A percentile compares a stretch with the other conserved stretches of the same genome.
phyloP scores from a whole-genome alignment of 2,329 filamentous ascomycete genomes.

The Colletotrichum liriopes region DNA sequence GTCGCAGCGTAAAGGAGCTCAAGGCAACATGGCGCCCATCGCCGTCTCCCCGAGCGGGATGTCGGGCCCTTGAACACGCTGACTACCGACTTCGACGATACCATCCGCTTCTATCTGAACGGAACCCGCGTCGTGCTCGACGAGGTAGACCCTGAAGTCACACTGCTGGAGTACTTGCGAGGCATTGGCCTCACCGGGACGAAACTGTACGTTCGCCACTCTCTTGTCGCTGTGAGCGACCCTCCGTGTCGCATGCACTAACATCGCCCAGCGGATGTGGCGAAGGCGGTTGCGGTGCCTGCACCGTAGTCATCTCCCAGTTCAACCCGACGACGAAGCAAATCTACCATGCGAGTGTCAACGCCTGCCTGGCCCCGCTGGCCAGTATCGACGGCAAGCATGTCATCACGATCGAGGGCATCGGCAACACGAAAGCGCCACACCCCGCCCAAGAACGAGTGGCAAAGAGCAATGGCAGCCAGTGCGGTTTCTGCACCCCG shows the following conservation, averaged over 20 bases:
- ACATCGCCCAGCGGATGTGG: conserved; percentile 79
- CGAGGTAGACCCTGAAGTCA: conserved; percentile 90
- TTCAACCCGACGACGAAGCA: conserved; percentile 92
- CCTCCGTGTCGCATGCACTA: conserved; percentile 1
- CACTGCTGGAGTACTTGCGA: conserved; percentile 91
- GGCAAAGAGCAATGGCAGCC: conserved; percentile 91
- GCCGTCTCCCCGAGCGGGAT: conserved; percentile 66
- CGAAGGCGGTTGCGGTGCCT: conserved; percentile 96
- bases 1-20: background rate
- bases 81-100: conserved; percentile 87
- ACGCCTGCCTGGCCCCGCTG: conserved; percentile 93
- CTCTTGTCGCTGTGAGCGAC: background rate
- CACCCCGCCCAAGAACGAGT: conserved; percentile 94
- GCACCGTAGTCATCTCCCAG: conserved; percentile 95
- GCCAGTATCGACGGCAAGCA: conserved; percentile 97
- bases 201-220: conserved; percentile 74
- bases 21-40: conserved; percentile 67
- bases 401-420: conserved; percentile 97
- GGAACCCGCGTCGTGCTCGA: conserved; percentile 91
- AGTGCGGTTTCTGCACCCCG: conserved; percentile 95
- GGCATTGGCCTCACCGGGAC: conserved; percentile 95
- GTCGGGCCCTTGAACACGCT: conserved; percentile 63
- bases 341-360: conserved; percentile 97
- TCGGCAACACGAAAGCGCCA: conserved; percentile 88
- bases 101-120: conserved; percentile 93